Base-by-base conservation (phyloP, 768 basidiomycete species). In the Mycena pura region DNA sequence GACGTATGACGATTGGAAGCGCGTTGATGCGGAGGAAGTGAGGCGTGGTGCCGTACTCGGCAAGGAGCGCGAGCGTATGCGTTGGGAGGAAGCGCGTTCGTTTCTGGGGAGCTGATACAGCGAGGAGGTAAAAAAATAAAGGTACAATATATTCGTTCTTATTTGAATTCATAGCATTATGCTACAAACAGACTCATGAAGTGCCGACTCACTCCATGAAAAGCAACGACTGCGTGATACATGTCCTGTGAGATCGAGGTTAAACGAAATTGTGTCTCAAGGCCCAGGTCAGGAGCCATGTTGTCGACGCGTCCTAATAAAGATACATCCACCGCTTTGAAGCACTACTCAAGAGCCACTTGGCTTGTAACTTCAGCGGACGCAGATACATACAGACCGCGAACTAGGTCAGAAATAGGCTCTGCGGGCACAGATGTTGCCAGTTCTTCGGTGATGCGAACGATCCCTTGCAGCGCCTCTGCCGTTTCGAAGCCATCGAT, bases 61-160 rank as follows among this genome's bases (percentile, higher is more conserved):
- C 0, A 93, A 93, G 72, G 91, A 92, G 73, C 80, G 90, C 48
- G 91, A 93, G 77, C 77, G 92, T 53, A 89, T 93, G 86, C 70
- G 64, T 1, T 93, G 91, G 91, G 74, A 80, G 49, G 86, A 86
- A 47, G 88, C 81, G 3, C 72, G 68, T 39, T 45, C 28, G 38
- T 76, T 80, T 31, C 32, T 57, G 46, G n/a, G 34, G 55, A 27
- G 45, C 10, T n/a, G 40, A 32, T 13, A 10, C 3, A 19, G n/a
- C 22, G 28, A 32, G 10, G 38, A 39, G 6, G 13, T 9, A 29
- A 32, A 54, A 15, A 31, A 10, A 9, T 6, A 28, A 44, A n/a
- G 21, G 27, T 52, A 34, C 11, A 19, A 14, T 50, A n/a, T 11
- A 52, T n/a, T n/a, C n/a, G n/a, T n/a, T n/a, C n/a, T n/a, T n/a